Base-by-base conservation (phyloP, 2,329 filamentous ascomycete species). In the Metarhizium sp. region DNA sequence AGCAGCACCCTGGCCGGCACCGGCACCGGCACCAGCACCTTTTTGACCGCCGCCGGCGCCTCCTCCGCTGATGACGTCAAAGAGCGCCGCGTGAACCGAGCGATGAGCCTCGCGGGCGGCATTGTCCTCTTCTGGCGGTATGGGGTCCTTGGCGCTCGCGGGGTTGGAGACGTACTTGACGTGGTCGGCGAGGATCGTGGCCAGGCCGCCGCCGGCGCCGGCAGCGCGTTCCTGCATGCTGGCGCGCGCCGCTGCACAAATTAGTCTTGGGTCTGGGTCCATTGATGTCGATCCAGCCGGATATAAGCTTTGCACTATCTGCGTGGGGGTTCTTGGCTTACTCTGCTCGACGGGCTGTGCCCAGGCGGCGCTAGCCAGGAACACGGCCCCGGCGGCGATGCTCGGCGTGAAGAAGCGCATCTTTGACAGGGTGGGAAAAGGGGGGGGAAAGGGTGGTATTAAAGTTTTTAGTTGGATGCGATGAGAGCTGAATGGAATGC, bases 31-130 rank as follows among this genome's bases (percentile, higher is more conserved):
- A 13, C 1, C 34, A 8, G 34, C 34, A 36, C 32, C n/a, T 48
- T 48, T 32, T 32, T 25, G 25, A 25, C 25, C 25, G 25, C 25
- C 3, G 25, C 3, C 25, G 25, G 3, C 25, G 3, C 25, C 25
- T 25, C 25, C 54, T 14, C 54, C 54, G 7, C n/a, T 16, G 14
- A 25, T 14, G 8, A n/a, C 46, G 29, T 53, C 43, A 10, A 51
- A 51, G n/a, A 54, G 18, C 20, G 36, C 36, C 25, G 48, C 52
- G 30, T 57, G 55, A 1, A 38, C 55, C 30, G 30, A 25, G 16
- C 55, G 55, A 36, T 57, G 55, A 11, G 18, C 36, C 52, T 57
- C 55, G 29, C 55, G 55, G 46, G 50, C 20, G n/a, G 30, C n/a
- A n/a, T 45, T 57, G 48, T 57, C 54, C 51, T 57, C 18, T 10